Conservation (phyloP, 768 basidiomycete species). For the Jaapia argillacea region DNA sequence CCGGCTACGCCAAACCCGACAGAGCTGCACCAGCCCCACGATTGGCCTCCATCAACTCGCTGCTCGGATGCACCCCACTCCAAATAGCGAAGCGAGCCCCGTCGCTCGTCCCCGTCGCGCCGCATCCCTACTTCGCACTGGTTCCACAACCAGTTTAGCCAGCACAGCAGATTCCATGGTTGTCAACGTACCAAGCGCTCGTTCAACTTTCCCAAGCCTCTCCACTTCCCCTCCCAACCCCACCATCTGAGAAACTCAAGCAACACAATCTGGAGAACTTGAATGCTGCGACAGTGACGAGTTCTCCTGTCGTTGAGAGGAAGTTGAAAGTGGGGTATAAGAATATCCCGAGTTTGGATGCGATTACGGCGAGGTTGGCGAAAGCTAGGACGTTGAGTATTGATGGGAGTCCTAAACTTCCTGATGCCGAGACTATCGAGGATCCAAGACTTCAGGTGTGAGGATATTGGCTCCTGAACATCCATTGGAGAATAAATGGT, state of each 20-base stretch:
- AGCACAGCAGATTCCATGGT: conserved; percentile 47
- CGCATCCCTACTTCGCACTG: conserved; percentile 62
- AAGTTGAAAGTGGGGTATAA: conserved; percentile 61
- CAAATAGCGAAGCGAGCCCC: conserved; percentile 21
- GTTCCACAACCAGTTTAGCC: conserved; percentile 26
- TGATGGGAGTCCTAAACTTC: conserved; percentile 55
- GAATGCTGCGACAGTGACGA: conserved; percentile 14
- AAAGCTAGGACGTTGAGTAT: conserved; percentile 53
- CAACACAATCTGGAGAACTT: conserved; percentile 48
- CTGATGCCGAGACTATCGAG: conserved; percentile 70
- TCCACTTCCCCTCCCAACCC: conserved; percentile 37
- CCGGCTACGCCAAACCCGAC: no score
- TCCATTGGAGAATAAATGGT: conserved; percentile 82
- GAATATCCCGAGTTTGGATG: conserved; percentile 80
- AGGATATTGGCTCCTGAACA: conserved; percentile 66
- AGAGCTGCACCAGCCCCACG: conserved; percentile 26
- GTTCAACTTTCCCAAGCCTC: conserved; percentile 54
- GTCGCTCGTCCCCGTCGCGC: conserved; percentile 58
- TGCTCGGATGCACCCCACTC: conserved; percentile 50
- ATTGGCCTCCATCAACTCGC: conserved; percentile 74
- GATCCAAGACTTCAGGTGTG: conserved; percentile 73
- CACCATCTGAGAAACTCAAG: conserved; percentile 50
- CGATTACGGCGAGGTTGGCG: conserved; percentile 72
- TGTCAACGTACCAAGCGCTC: conserved; percentile 57
- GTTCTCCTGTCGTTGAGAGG: conserved; percentile 23